These are phyloP conservation scores for Colletotrichum siamense DNA, from an alignment of 2,329 filamentous ascomycete genomes.

Conservation along the genomic window DNA sequence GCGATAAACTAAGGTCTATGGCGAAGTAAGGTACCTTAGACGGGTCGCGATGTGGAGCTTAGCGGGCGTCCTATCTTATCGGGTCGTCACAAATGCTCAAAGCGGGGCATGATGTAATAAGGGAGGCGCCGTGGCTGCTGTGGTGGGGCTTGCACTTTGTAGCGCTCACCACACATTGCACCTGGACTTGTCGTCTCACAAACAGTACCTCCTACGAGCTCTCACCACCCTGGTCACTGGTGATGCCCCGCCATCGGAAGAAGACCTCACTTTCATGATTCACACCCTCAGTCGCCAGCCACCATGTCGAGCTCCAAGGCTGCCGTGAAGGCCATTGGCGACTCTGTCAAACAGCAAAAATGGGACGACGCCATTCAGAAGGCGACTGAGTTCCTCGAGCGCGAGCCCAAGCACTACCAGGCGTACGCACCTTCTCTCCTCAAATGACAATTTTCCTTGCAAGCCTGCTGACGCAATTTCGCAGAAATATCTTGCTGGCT, in stretches of 20 bases:
- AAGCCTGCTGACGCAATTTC: constrained; percentile 10
- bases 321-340: constrained; percentile 80
- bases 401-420: constrained; percentile 82
- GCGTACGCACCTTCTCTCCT: constrained; percentile 56
- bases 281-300: not conserved
- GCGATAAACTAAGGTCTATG: not conserved
- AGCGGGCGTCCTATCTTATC: constrained; percentile 11
- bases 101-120: constrained; percentile 23
- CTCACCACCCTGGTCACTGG: not conserved
- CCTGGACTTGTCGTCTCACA: not conserved
- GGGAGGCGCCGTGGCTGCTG: not conserved
- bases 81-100: constrained; percentile 1
- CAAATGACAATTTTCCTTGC: not conserved
- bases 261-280: constrained; percentile 17
- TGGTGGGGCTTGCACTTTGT: constrained; percentile 8
- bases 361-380: constrained; percentile 78
- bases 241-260: constrained; percentile 15
- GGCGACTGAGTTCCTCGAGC: constrained; percentile 71
- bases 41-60: not conserved
- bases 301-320: constrained; percentile 68
- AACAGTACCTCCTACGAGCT: not conserved
- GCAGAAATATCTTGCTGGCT: constrained; percentile 73
- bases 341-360: constrained; percentile 78
- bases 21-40: not conserved
- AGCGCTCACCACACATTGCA: constrained; percentile 6